Percentiles rank a stretch among this genome's conserved stretches.
phyloP scores from a whole-genome alignment of 1,139 yeast species.

The Ogataea hybrid region DNA sequence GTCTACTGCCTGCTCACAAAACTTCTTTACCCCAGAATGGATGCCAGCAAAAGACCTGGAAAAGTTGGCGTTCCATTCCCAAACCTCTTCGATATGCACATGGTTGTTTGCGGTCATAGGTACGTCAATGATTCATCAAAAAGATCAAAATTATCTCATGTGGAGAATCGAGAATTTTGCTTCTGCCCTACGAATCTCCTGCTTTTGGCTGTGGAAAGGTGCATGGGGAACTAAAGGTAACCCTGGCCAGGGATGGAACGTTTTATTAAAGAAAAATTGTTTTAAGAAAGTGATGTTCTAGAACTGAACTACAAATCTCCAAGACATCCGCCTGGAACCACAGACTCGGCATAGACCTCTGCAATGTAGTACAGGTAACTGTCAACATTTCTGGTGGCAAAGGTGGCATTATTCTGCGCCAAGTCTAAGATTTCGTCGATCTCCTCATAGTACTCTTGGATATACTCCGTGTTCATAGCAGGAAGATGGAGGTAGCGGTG shows the following conservation, averaged over 20 bases:
- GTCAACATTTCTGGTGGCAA: conserved; percentile 30
- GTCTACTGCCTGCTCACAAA: conserved; percentile 22
- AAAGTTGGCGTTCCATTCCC: conserved; percentile 22
- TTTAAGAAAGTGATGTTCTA: conserved; percentile 1
- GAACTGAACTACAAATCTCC: not conserved
- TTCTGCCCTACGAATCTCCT: conserved; percentile 13
- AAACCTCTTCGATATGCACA: conserved; percentile 18
- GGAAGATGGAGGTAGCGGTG: conserved; percentile 32
- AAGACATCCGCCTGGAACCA: conserved; percentile 27
- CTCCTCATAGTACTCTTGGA: conserved; percentile 32
- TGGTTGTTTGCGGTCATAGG: conserved; percentile 27
- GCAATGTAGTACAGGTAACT: conserved; percentile 29
- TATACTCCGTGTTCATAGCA: conserved; percentile 21
- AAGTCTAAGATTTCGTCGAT: conserved; percentile 26
- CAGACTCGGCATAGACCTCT: conserved; percentile 26
- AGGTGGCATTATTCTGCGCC: conserved; percentile 27
- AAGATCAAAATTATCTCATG: conserved; percentile 19
- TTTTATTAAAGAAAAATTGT: conserved; percentile 8
- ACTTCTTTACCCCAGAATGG: conserved; percentile 19
- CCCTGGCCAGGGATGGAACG: conserved; percentile 14
- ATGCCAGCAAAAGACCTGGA: conserved; percentile 11
- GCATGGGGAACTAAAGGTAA: conserved; percentile 19
- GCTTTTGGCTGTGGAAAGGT: conserved; percentile 11
- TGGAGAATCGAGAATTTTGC: conserved; percentile 21
- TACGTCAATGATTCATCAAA: conserved; percentile 13